Evolutionary conservation across 306 rosid species (phyloP).

Genomic region (Dryas drummondii): DNA sequence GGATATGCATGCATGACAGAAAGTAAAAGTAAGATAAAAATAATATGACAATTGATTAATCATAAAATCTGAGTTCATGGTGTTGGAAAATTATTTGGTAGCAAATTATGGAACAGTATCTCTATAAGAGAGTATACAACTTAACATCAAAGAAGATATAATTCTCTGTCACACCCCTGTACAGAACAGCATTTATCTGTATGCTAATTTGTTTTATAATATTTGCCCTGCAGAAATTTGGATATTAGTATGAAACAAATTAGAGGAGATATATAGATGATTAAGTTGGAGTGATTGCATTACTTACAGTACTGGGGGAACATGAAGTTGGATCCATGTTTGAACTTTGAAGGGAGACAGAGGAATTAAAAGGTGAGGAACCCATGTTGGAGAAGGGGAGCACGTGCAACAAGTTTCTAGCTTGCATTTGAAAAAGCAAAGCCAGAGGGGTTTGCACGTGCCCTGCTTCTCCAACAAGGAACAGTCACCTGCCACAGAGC

Average conservation of each 20-base stretch:
- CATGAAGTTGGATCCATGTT: neutral
- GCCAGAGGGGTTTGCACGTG: constrained; percentile 70
- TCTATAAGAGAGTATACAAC: no score
- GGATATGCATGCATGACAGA: no score
- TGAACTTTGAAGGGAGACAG: neutral
- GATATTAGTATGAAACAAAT: no score
- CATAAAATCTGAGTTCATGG: no score
- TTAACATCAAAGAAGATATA: no score
- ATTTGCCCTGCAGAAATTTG: neutral
- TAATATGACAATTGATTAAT: no score
- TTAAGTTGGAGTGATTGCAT: constrained; percentile 1
- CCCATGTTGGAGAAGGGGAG: constrained; percentile 88
- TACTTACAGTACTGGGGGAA: neutral
- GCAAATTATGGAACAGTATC: no score
- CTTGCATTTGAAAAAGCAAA: constrained; percentile 7
- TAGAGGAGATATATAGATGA: neutral
- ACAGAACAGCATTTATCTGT: no score
- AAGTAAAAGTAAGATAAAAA: no score
- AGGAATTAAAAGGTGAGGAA: constrained; percentile 37
- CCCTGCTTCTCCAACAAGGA: constrained; percentile 99
- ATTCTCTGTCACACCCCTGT: no score
- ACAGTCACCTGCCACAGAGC: constrained; percentile 41
- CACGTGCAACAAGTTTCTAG: constrained; percentile 61
- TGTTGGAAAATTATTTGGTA: no score
- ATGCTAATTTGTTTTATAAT: neutral